A percentile compares a stretch with the other conserved stretches of the same genome.
Conservation (phyloP, 352 stramenopile genomes). For the Globisporangium echinulatum region DNA sequence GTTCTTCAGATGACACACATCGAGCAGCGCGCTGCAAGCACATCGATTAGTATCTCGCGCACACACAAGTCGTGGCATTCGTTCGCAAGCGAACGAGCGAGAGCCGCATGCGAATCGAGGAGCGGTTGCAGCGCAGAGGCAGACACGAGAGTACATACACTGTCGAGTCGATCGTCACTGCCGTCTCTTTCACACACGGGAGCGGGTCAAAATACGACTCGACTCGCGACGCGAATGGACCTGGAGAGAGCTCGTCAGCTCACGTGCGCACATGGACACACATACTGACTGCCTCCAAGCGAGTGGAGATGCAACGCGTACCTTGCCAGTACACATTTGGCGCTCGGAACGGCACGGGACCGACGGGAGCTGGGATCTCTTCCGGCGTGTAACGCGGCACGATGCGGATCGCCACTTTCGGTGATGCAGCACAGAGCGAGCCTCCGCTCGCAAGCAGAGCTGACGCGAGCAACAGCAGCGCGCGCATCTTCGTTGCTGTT, state of each 20-base stretch:
- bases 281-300: neutral
- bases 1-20: conserved; percentile 58
- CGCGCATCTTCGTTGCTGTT: conserved; percentile 3
- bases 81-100: too few species aligned
- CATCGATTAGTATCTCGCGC: neutral
- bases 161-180: conserved; percentile 32
- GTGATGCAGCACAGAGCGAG: conserved; percentile 27
- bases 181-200: conserved; percentile 37
- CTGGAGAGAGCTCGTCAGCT: conserved; percentile 7
- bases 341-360: conserved; percentile 40
- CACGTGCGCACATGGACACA: neutral
- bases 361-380: conserved; percentile 9
- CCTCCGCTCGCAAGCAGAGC: conserved; percentile 18
- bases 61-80: neutral
- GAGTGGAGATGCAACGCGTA: neutral
- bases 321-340: conserved; percentile 39
- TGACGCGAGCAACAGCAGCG: conserved; percentile 12
- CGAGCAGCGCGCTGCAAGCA: conserved; percentile 34
- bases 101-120: neutral
- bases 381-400: conserved; percentile 25
- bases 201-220: conserved; percentile 12
- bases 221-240: conserved; percentile 29
- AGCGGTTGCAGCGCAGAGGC: too few species aligned
- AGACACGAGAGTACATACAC: conserved; percentile 18
- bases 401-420: conserved; percentile 59